A percentile compares a stretch with the other conserved stretches of the same genome.
phyloP scores from a whole-genome alignment of 768 basidiomycete species.

The Russula brevipes region DNA sequence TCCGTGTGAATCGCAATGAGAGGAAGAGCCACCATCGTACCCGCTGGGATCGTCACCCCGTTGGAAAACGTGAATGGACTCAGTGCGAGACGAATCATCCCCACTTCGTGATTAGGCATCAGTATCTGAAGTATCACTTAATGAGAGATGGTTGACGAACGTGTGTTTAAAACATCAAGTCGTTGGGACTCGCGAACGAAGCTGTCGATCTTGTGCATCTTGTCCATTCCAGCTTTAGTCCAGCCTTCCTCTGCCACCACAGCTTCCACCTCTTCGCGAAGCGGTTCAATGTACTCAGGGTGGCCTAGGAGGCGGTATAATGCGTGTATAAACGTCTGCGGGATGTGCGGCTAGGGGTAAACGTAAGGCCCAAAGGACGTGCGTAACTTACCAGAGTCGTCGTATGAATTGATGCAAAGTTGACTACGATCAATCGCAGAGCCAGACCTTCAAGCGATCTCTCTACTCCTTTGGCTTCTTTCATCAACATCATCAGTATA shows the following conservation, averaged over 20 bases:
- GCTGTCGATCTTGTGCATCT: slow-evolving; percentile 34
- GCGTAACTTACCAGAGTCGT: slow-evolving; percentile 30
- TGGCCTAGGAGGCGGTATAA: slow-evolving; percentile 26
- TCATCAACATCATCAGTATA: slow-evolving; percentile 40
- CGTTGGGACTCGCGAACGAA: slow-evolving; percentile 34
- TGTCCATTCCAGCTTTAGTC: slow-evolving; percentile 9
- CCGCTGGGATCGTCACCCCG: slow-evolving; percentile 37
- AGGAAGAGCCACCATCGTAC: slow-evolving; percentile 36
- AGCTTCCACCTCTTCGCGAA: slow-evolving; percentile 27
- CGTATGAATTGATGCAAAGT: slow-evolving; percentile 38
- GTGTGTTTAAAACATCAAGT: slow-evolving; percentile 13
- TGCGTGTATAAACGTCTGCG: slow-evolving; percentile 11
- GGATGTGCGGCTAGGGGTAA: not conserved
- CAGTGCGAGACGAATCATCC: slow-evolving; percentile 26
- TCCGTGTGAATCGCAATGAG: slow-evolving; percentile 37
- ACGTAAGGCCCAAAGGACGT: too few species aligned
- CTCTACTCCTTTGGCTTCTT: slow-evolving; percentile 31
- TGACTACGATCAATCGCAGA: slow-evolving; percentile 34
- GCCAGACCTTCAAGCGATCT: slow-evolving; percentile 30
- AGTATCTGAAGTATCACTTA: not conserved
- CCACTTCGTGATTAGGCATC: slow-evolving; percentile 13
- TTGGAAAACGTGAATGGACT: slow-evolving; percentile 33
- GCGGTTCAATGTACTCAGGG: slow-evolving; percentile 27
- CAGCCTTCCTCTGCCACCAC: slow-evolving; percentile 17
- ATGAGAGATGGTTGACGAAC: not conserved